Conservation (phyloP, 148 eudicot species). For the Polygonum maritimum region DNA sequence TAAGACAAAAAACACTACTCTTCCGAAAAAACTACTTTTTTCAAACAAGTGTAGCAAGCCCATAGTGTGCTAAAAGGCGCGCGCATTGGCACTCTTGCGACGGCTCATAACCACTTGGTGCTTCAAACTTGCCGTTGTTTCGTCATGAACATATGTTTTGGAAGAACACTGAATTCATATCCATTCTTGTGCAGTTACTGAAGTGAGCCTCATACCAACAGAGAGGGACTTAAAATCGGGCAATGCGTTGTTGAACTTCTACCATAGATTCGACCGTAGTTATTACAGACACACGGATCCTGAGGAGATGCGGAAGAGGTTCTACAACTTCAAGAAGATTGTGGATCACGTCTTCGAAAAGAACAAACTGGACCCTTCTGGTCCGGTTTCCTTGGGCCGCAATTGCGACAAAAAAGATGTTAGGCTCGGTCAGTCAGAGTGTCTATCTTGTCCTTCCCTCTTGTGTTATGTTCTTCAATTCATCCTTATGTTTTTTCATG, state of each 20-base stretch:
- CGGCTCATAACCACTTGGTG: too few species aligned
- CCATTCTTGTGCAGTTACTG: not conserved
- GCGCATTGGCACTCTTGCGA: too few species aligned
- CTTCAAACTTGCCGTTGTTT: too few species aligned
- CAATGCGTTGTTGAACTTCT: not conserved
- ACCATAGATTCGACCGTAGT: not conserved
- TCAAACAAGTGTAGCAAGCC: too few species aligned
- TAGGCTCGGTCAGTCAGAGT: not conserved
- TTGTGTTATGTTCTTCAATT: not conserved
- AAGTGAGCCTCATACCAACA: not conserved
- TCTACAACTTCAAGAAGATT: not conserved
- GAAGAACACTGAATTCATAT: not conserved
- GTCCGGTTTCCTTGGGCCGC: not conserved
- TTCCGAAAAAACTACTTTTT: too few species aligned
- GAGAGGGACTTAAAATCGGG: not conserved
- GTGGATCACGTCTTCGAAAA: not conserved
- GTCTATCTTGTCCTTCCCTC: not conserved
- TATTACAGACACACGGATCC: not conserved
- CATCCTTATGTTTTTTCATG: too few species aligned
- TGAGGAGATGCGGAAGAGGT: not conserved
- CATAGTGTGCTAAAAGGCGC: too few species aligned
- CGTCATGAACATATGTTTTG: too few species aligned
- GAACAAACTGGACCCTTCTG: not conserved
- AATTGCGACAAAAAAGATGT: not conserved
- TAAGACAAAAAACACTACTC: too few species aligned